A percentile compares a stretch with the other conserved stretches of the same genome.
Evolutionary conservation across 2,329 filamentous ascomycete species (phyloP).

Genomic region (Calonectria hongkongensis): DNA sequence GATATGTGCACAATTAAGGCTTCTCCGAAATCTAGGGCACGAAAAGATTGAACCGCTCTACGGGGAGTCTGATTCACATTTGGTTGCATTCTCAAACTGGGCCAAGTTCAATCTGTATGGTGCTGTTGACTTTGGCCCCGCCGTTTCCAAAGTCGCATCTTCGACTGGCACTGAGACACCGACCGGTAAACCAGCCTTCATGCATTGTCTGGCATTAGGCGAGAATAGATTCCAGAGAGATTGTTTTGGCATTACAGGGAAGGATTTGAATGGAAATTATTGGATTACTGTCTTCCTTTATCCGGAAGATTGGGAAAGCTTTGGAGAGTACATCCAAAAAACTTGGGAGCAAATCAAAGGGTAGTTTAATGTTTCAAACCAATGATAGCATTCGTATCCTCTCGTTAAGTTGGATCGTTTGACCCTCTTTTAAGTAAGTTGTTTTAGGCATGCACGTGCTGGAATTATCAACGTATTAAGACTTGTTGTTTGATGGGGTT

Average conservation of each 20-base stretch:
- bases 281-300: not conserved
- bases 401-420: too few species aligned
- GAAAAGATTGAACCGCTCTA: not conserved
- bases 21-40: not conserved
- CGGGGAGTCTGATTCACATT: not conserved
- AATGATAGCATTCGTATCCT: too few species aligned
- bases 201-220: not conserved
- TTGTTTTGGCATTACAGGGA: conserved; percentile 1
- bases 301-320: conserved; percentile 2
- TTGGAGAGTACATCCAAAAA: not conserved
- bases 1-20: not conserved
- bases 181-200: not conserved
- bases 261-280: not conserved
- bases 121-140: not conserved
- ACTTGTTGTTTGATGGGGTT: too few species aligned
- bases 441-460: too few species aligned
- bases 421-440: too few species aligned
- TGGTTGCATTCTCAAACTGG: conserved; percentile 5
- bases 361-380: too few species aligned
- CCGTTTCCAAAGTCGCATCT: not conserved
- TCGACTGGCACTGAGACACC: not conserved
- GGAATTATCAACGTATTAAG: too few species aligned
- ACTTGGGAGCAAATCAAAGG: not conserved
- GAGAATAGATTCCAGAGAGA: conserved; percentile 17
- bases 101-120: not conserved